Evolutionary conservation across 345 rosid species (phyloP).

Genomic region (Sisymbrium irio): DNA sequence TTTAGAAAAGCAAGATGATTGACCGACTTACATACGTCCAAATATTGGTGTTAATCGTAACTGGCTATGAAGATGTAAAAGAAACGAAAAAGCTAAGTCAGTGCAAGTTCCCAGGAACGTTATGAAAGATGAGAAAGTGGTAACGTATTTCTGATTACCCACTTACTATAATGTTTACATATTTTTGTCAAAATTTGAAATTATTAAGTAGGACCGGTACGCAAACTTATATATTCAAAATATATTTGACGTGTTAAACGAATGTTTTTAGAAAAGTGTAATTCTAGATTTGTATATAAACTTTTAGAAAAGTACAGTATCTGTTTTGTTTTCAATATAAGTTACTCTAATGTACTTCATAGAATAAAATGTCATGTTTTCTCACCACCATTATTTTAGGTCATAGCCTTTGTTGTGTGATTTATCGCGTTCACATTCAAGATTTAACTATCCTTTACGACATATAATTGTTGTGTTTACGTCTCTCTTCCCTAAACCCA

Average conservation of each 20-base stretch:
- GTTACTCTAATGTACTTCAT: not conserved
- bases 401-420: not conserved
- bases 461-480: not conserved
- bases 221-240: not conserved
- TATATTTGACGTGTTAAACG: not conserved
- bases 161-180: not conserved
- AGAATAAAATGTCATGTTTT: not conserved
- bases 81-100: not conserved
- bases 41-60: slow-evolving; percentile 14
- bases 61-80: not conserved
- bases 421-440: not conserved
- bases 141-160: not conserved
- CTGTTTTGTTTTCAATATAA: not conserved
- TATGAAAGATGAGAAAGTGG: not conserved
- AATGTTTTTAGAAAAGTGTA: no score
- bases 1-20: not conserved
- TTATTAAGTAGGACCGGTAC: not conserved
- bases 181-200: not conserved
- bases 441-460: not conserved
- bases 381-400: not conserved
- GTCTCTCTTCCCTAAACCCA: not conserved
- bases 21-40: slow-evolving; percentile 1
- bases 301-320: not conserved
- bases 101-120: not conserved
- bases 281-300: not conserved